phyloP scores from a whole-genome alignment of 306 rosid species.

The Quercus ilex region DNA sequence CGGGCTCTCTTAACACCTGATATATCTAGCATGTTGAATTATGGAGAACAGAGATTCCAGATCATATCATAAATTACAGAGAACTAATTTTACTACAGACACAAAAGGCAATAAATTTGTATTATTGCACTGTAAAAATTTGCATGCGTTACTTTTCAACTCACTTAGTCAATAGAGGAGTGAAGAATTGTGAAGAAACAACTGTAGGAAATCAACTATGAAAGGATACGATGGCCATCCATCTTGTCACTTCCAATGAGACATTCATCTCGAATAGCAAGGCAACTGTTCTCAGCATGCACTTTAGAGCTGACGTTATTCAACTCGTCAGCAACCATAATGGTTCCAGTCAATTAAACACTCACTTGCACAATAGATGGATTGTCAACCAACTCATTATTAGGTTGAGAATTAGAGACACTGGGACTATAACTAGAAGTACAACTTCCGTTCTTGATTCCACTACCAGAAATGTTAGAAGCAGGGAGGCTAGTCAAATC shows the following conservation, averaged over 20 bases:
- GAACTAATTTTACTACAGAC: background rate
- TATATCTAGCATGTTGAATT: conserved; percentile 39
- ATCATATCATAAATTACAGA: conserved; percentile 4
- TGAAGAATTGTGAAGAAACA: background rate
- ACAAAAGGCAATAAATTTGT: background rate
- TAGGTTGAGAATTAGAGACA: conserved; percentile 7
- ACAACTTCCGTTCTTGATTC: conserved; percentile 9
- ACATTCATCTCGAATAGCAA: conserved; percentile 25
- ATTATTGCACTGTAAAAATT: conserved; percentile 1
- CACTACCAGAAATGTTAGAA: conserved; percentile 14
- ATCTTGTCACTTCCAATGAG: conserved; percentile 27
- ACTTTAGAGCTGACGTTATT: conserved; percentile 16
- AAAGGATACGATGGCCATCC: conserved; percentile 50
- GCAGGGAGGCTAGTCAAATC: conserved; percentile 27
- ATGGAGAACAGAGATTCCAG: conserved; percentile 35
- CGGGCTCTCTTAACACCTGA: conserved; percentile 76
- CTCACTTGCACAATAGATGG: conserved; percentile 32
- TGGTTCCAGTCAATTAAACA: conserved; percentile 31
- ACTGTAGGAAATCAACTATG: conserved; percentile 5
- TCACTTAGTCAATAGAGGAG: background rate
- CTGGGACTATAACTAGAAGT: background rate
- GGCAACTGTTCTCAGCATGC: conserved; percentile 33
- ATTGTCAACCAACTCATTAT: conserved; percentile 16
- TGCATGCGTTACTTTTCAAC: background rate
- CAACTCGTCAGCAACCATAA: conserved; percentile 29